Conservation (phyloP, 371 early-diverging fungal species). For the Synchytrium microbalum region DNA sequence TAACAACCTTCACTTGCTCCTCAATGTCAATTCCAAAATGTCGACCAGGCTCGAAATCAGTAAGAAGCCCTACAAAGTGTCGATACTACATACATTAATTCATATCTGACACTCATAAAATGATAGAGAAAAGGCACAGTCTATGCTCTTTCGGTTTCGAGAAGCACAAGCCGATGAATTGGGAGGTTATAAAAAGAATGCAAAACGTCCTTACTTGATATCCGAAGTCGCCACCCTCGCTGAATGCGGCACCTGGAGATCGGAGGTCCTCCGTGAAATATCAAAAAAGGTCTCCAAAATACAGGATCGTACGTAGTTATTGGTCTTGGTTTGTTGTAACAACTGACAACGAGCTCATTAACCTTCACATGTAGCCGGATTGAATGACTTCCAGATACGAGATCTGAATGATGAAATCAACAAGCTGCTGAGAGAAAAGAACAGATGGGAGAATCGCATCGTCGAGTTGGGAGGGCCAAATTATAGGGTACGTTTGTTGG, state of each 20-base stretch:
- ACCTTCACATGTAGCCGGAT: conserved; percentile 58
- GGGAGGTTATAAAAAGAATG: conserved; percentile 57
- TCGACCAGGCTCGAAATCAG: conserved; percentile 1
- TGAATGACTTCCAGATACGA: conserved; percentile 85
- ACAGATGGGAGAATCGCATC: conserved; percentile 87
- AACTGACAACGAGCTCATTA: too few relatives aligned
- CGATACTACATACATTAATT: too few relatives aligned
- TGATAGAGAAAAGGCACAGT: conserved; percentile 95
- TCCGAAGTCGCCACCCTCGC: conserved; percentile 56
- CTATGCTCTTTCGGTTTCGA: conserved; percentile 94
- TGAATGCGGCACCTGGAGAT: conserved; percentile 87
- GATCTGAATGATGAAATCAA: conserved; percentile 96
- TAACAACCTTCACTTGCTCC: too few relatives aligned
- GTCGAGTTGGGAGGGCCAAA: conserved; percentile 91
- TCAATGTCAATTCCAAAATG: too few relatives aligned
- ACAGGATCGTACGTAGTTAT: conserved; percentile 62
- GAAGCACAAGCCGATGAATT: conserved; percentile 83
- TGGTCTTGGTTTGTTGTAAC: background rate
- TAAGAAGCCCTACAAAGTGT: too few relatives aligned
- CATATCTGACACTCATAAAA: background rate
- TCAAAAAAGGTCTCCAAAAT: conserved; percentile 81
- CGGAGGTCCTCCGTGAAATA: conserved; percentile 78
- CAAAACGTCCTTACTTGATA: conserved; percentile 70
- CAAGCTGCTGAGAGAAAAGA: conserved; percentile 81
- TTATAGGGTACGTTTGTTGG: conserved; percentile 63